These are phyloP conservation scores for Plasmodium vivax DNA, from an alignment of 169 alveolate species.

Conservation along the genomic window DNA sequence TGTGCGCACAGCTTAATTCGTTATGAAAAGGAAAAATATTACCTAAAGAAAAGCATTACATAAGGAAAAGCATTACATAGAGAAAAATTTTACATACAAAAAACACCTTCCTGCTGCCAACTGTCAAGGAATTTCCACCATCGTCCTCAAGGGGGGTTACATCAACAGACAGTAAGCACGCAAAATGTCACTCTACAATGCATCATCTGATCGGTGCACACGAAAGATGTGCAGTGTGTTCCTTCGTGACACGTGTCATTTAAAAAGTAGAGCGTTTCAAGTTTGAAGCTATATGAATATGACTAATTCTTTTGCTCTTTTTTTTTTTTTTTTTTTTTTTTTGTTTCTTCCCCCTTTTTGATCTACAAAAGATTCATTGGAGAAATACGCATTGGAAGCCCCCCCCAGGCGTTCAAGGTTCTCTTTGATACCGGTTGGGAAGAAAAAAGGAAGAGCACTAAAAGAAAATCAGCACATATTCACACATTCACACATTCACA, in stretches of 20 bases:
- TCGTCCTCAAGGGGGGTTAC: constrained; percentile 69
- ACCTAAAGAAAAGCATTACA: not conserved
- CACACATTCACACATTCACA: not conserved
- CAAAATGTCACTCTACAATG: not conserved
- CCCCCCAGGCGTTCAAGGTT: constrained; percentile 82
- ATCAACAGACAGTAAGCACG: constrained; percentile 71
- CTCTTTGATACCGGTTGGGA: constrained; percentile 81
- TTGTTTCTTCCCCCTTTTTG: constrained; percentile 1
- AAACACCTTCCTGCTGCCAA: constrained; percentile 8
- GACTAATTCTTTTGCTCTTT: not conserved
- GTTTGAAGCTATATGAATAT: not conserved
- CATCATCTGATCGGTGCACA: not conserved
- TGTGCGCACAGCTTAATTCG: not conserved
- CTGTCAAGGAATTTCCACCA: constrained; percentile 53
- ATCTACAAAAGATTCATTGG: constrained; percentile 62
- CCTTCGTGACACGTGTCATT: not conserved
- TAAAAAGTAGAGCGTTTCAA: not conserved
- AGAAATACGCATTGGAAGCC: constrained; percentile 82
- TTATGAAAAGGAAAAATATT: not conserved
- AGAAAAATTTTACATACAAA: not conserved
- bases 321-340: not conserved
- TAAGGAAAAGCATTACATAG: not conserved
- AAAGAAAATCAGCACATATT: not conserved
- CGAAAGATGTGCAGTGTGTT: not conserved
- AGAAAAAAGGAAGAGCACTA: not conserved